These are phyloP conservation scores for Lolium perenne DNA, from an alignment of 176 grass and related monocot genomes.

Conservation along the genomic window DNA sequence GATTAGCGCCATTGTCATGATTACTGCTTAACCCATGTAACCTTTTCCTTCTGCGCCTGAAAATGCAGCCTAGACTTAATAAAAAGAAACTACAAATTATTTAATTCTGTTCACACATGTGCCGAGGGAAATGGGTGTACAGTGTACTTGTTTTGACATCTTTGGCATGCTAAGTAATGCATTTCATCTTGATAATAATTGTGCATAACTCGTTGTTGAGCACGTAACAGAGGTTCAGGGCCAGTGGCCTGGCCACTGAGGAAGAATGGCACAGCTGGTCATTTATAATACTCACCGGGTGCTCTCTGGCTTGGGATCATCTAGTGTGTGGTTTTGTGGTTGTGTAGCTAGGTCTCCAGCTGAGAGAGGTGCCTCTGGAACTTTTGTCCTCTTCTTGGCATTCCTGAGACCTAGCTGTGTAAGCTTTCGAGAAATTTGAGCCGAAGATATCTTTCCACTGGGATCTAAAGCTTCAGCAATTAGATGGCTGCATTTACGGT, in stretches of 20 bases:
- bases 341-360: conserved; percentile 42
- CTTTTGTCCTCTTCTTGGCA: conserved; percentile 45
- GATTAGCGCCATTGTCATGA: conserved; percentile 41
- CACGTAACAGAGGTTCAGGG: conserved; percentile 25
- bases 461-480: conserved; percentile 91
- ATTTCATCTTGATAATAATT: conserved; percentile 26
- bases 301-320: conserved; percentile 36
- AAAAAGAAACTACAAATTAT: conserved; percentile 19
- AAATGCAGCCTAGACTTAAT: conserved; percentile 36
- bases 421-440: conserved; percentile 84
- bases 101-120: neutral
- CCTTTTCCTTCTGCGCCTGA: conserved; percentile 63
- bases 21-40: conserved; percentile 29
- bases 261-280: conserved; percentile 26
- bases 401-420: conserved; percentile 81
- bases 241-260: conserved; percentile 20
- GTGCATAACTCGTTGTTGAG: neutral
- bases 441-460: conserved; percentile 70
- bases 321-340: conserved; percentile 20
- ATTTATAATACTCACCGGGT: conserved; percentile 54
- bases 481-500: conserved; percentile 63
- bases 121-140: neutral
- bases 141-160: conserved; percentile 13
- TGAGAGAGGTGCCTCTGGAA: conserved; percentile 44
- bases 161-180: neutral